A percentile compares a stretch with the other conserved stretches of the same genome.
Evolutionary conservation across 2,329 filamentous ascomycete genomes (phyloP).

Genomic region (Diaporthe sp.): DNA sequence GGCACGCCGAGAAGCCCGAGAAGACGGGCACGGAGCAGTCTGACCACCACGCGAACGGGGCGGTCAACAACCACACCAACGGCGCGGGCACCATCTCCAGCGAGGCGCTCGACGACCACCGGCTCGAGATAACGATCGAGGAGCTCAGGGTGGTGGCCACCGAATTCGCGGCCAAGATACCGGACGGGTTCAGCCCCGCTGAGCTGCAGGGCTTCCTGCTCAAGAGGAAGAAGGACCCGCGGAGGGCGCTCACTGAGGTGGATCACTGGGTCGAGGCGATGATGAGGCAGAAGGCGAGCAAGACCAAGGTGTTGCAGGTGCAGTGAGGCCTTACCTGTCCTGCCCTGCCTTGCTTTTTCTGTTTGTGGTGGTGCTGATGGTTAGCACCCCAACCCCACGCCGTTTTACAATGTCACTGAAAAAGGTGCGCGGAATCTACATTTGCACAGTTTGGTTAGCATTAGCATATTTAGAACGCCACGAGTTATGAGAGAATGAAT

Average conservation of each 20-base stretch:
- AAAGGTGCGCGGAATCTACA: background rate
- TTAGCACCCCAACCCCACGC: background rate
- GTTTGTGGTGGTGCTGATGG: background rate
- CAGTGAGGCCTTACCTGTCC: slow-evolving; percentile 48
- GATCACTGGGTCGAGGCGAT: slow-evolving; percentile 64
- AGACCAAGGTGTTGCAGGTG: slow-evolving; percentile 59
- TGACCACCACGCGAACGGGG: background rate
- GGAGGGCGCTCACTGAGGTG: slow-evolving; percentile 63
- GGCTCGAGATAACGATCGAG: slow-evolving; percentile 45
- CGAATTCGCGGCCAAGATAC: slow-evolving; percentile 64
- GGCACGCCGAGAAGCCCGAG: background rate
- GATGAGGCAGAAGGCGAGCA: slow-evolving; percentile 60
- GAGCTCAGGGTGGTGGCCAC: slow-evolving; percentile 57
- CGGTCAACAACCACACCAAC: background rate
- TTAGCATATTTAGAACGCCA: slow-evolving; percentile 2
- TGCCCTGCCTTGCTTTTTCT: background rate
- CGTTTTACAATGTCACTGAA: background rate
- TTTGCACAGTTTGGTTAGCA: background rate
- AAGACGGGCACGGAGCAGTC: background rate
- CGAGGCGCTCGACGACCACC: slow-evolving; percentile 32
- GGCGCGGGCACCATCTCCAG: slow-evolving; percentile 8
- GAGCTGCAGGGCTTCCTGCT: slow-evolving; percentile 74
- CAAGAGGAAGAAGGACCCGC: slow-evolving; percentile 69
- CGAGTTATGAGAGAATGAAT: background rate
- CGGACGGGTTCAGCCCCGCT: slow-evolving; percentile 66